Evolutionary conservation across 2,329 filamentous ascomycete genomes (phyloP), one percentile per base, ranked within the genome.

Genomic region (Aspergillus fijiensis): DNA sequence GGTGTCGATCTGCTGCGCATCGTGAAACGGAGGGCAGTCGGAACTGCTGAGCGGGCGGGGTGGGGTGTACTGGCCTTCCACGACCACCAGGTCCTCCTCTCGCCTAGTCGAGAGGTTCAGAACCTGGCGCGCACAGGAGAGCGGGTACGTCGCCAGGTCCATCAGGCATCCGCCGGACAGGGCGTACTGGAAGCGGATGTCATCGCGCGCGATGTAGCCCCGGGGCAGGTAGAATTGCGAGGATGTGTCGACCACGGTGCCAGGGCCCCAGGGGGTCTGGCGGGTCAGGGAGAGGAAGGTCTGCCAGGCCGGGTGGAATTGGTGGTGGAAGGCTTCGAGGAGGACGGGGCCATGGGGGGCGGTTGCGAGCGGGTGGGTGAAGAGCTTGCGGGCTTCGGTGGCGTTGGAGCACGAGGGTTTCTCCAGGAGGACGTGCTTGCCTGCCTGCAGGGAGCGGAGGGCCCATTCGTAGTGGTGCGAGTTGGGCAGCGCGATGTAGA

Each of bases 401-500:
- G 72, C 67, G 64, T 83, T 85, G 27, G 76, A 76, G n/a, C 75
- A 76, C 0, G 78, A 76, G 0, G 83, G 83, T 67, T 85, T 85
- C 67, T 85, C 84, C 2, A 85, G 70, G 0, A 86, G 76, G 21
- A 86, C 82, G 64, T 85, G 82, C 63, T 85, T 85, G 4, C 81
- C 80, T 3, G 78, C 78, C 23, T 71, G 65, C 23, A 86, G 70
- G 3, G 81, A 77, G 55, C 79, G 78, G 16, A 81, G 64, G 9
- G 82, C 76, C 80, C 81, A 85, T 65, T 82, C 78, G 33, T 69
- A 75, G 50, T 79, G 76, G 12, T 68, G 62, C 4, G 62, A 63
- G 55, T 77, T 76, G n/a, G 71, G 70, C 1, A 85, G 73, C 6
- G 81, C 76, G 59, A 85, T 81, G 68, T 83, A 85, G 52, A 85